Evolutionary conservation across 768 basidiomycete genomes (phyloP).

Genomic region (Boletus rubescentipes): DNA sequence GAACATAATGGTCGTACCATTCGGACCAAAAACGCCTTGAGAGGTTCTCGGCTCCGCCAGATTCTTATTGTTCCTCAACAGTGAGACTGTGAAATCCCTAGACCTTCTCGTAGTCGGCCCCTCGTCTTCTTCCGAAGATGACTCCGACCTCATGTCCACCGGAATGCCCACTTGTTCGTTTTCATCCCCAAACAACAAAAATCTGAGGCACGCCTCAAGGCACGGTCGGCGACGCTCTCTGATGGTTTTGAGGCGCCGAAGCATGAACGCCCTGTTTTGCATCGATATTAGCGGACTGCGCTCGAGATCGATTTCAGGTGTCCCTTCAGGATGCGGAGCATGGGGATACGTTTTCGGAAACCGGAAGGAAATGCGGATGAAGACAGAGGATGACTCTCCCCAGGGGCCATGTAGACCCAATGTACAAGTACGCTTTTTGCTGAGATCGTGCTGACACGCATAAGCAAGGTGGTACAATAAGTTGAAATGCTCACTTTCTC

Average conservation of each 20-base stretch:
- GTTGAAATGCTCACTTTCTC: slow-evolving; percentile 62
- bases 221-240: slow-evolving; percentile 77
- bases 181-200: slow-evolving; percentile 71
- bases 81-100: slow-evolving; percentile 51
- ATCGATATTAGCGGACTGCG: slow-evolving; percentile 77
- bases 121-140: slow-evolving; percentile 70
- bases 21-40: slow-evolving; percentile 86
- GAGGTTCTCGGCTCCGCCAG: slow-evolving; percentile 82
- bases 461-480: slow-evolving; percentile 6
- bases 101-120: slow-evolving; percentile 36
- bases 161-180: slow-evolving; percentile 45
- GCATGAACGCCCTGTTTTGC: slow-evolving; percentile 73
- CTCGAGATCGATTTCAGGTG: slow-evolving; percentile 79
- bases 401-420: slow-evolving; percentile 87
- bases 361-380: slow-evolving; percentile 84
- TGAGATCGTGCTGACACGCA: slow-evolving; percentile 55
- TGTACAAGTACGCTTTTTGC: slow-evolving; percentile 76
- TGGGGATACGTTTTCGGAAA: slow-evolving; percentile 85
- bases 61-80: slow-evolving; percentile 70
- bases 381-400: slow-evolving; percentile 83
- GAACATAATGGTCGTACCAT: slow-evolving; percentile 50
- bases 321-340: slow-evolving; percentile 57
- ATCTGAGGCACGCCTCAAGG: slow-evolving; percentile 79
- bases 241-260: slow-evolving; percentile 71
- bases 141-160: slow-evolving; percentile 52